These are phyloP conservation scores for Cordyceps fumosorosea DNA, from an alignment of 2,329 filamentous ascomycete species.

Conservation along the genomic window DNA sequence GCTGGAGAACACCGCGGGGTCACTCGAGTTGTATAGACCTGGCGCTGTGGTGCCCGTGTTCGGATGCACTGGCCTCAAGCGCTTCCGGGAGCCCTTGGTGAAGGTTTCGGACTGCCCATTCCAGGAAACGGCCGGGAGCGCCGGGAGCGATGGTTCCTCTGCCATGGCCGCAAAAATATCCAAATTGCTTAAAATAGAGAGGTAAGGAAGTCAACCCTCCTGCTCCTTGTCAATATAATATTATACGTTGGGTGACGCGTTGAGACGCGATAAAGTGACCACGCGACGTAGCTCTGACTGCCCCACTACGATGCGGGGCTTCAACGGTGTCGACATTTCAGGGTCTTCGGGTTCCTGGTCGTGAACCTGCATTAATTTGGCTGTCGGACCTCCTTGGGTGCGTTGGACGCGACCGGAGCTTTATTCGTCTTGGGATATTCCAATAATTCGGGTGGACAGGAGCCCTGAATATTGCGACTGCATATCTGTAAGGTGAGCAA, in stretches of 20 bases:
- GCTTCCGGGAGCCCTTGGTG: constrained; percentile 34
- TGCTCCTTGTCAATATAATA: not conserved
- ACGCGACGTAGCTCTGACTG: not conserved
- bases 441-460: not conserved
- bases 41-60: constrained; percentile 8
- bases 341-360: not conserved
- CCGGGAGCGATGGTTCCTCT: constrained; percentile 37
- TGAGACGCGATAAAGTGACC: constrained; percentile 7
- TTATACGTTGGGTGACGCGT: constrained; percentile 4
- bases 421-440: not conserved
- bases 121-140: constrained; percentile 32
- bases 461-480: not conserved
- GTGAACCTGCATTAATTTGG: not conserved
- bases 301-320: constrained; percentile 6
- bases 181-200: not conserved
- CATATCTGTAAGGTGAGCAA: not conserved
- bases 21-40: constrained; percentile 51
- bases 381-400: not conserved
- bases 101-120: constrained; percentile 33
- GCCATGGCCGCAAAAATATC: constrained; percentile 23
- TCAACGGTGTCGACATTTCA: not conserved
- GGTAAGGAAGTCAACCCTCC: not conserved
- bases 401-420: not conserved
- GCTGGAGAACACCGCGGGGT: constrained; percentile 64
- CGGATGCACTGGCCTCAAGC: constrained; percentile 27